phyloP scores from a whole-genome alignment of 2,329 filamentous ascomycete genomes.

The Alternaria conjuncta region DNA sequence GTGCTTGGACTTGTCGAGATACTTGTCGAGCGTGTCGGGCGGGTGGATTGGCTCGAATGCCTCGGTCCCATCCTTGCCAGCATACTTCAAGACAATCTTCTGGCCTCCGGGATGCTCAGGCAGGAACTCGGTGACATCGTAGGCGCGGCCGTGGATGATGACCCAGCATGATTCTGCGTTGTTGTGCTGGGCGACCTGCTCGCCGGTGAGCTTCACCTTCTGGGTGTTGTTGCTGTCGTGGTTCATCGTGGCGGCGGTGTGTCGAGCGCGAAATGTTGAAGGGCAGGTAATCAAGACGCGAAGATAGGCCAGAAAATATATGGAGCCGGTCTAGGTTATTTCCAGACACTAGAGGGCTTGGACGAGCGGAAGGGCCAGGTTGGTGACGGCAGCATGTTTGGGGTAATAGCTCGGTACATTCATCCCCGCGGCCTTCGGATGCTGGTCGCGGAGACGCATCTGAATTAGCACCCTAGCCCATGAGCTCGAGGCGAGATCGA shows the following conservation, averaged over 20 bases:
- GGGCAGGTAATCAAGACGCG: slow-evolving; percentile 4
- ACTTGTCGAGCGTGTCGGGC: slow-evolving; percentile 53
- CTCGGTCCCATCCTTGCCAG: slow-evolving; percentile 49
- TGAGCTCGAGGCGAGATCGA: background rate
- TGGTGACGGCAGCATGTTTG: slow-evolving; percentile 38
- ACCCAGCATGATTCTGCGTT: slow-evolving; percentile 79
- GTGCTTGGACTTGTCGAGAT: slow-evolving; percentile 52
- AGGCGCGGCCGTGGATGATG: slow-evolving; percentile 70
- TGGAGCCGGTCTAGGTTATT: slow-evolving; percentile 20
- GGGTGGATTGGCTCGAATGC: slow-evolving; percentile 63
- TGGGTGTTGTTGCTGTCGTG: slow-evolving; percentile 52
- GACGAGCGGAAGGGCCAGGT: slow-evolving; percentile 34
- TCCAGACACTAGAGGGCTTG: slow-evolving; percentile 26
- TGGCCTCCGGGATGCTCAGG: slow-evolving; percentile 69
- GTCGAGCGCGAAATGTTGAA: background rate
- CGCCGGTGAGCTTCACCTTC: slow-evolving; percentile 53
- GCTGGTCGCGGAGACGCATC: slow-evolving; percentile 10
- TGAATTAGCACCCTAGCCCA: background rate
- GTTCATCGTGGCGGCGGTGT: slow-evolving; percentile 49
- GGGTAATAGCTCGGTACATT: slow-evolving; percentile 39
- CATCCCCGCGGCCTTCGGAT: slow-evolving; percentile 30
- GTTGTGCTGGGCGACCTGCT: slow-evolving; percentile 73
- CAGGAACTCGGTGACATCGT: slow-evolving; percentile 71
- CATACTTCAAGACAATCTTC: slow-evolving; percentile 94
- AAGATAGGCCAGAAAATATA: slow-evolving; percentile 12